A percentile compares a stretch with the other conserved stretches of the same genome.
Evolutionary conservation across 2,329 filamentous ascomycete species (phyloP).

Genomic region (Cylindrodendrum hubeiense): DNA sequence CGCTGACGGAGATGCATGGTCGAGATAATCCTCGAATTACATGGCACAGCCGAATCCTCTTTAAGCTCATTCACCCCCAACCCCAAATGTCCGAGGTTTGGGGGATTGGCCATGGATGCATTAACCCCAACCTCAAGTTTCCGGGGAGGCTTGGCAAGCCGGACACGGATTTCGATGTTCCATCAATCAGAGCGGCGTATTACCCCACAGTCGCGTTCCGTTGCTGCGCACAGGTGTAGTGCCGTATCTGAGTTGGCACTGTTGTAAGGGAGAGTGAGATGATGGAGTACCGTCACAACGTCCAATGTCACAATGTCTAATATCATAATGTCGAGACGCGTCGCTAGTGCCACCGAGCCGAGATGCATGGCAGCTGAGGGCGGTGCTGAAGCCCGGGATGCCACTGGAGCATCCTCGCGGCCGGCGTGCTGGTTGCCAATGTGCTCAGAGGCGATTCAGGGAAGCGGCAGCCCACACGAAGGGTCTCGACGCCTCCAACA

Average conservation of each 20-base stretch:
- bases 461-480: background rate
- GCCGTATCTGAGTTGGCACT: background rate
- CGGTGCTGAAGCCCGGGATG: background rate
- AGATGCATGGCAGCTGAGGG: background rate
- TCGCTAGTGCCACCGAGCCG: background rate
- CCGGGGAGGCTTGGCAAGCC: background rate
- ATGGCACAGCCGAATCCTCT: background rate
- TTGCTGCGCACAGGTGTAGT: background rate
- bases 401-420: background rate
- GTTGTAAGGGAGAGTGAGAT: background rate
- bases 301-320: background rate
- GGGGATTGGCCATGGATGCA: background rate
- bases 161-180: background rate
- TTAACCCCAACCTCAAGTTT: background rate
- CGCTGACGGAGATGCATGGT: background rate
- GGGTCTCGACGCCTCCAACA: too few relatives aligned
- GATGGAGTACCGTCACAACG: too few relatives aligned
- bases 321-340: background rate
- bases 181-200: background rate
- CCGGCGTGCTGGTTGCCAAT: background rate
- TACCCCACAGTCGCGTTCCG: background rate
- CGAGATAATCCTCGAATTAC: background rate
- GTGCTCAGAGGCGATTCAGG: background rate
- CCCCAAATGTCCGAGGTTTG: too few relatives aligned
- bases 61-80: too few relatives aligned